Percentiles rank a stretch among this genome's conserved stretches.
These are phyloP conservation scores for Ophiostoma quercus DNA, from an alignment of 2,329 filamentous ascomycete genomes.

Conservation along the genomic window DNA sequence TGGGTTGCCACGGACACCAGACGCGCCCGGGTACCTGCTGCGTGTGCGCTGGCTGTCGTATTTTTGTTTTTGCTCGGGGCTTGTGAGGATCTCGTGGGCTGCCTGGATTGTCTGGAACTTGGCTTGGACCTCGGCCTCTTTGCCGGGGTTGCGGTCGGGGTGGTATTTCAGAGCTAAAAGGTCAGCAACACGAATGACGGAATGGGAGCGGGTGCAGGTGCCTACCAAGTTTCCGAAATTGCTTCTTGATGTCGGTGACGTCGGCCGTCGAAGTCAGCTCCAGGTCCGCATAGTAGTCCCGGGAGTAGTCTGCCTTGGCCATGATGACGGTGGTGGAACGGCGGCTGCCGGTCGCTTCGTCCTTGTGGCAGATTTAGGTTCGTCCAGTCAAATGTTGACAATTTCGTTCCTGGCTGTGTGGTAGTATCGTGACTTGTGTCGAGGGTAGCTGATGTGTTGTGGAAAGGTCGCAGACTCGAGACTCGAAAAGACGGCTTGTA, in stretches of 20 bases:
- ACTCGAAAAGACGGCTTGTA: background rate
- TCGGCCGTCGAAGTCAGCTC: slow-evolving; percentile 64
- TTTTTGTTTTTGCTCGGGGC: slow-evolving; percentile 46
- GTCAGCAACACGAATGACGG: background rate
- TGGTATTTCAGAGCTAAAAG: slow-evolving; percentile 76
- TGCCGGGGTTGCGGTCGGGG: slow-evolving; percentile 81
- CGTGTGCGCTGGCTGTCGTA: slow-evolving; percentile 47
- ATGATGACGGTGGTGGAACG: slow-evolving; percentile 42
- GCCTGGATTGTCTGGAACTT: slow-evolving; percentile 84
- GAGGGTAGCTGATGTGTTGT: background rate
- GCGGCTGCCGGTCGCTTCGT: background rate
- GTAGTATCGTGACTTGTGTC: background rate
- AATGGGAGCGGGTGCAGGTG: background rate
- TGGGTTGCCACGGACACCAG: slow-evolving; percentile 54
- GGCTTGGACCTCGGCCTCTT: slow-evolving; percentile 70
- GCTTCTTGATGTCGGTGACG: slow-evolving; percentile 73
- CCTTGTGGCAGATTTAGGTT: background rate
- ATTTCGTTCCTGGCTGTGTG: background rate
- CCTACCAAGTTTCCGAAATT: slow-evolving; percentile 75
- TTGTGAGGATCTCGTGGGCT: slow-evolving; percentile 68
- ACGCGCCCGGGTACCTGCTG: slow-evolving; percentile 43
- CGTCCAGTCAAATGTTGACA: background rate
- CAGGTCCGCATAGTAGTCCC: slow-evolving; percentile 82
- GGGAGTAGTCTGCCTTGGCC: slow-evolving; percentile 59
- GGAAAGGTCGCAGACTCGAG: background rate